phyloP scores from a whole-genome alignment of 805 yeast genomes.

The Schwanniomyces yamadae region DNA sequence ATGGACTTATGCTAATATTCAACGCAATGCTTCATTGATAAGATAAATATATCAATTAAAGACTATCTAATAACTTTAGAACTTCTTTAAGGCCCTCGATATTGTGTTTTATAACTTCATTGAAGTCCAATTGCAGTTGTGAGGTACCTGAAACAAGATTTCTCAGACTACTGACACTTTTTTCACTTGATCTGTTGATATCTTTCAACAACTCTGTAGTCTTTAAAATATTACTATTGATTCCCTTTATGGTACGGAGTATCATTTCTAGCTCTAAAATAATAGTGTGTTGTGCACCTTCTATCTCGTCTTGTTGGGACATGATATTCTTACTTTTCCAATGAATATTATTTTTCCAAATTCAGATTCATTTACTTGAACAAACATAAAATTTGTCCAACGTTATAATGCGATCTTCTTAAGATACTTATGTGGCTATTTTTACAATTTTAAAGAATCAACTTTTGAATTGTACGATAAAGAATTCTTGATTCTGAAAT shows the following conservation, averaged over 20 bases:
- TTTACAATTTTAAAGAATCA: too few species aligned
- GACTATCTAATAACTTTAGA: slow-evolving; percentile 9
- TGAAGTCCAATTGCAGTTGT: slow-evolving; percentile 7
- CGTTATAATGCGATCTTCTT: too few species aligned
- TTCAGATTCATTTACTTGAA: too few species aligned
- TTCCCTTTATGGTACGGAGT: slow-evolving; percentile 28
- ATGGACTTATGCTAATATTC: too few species aligned
- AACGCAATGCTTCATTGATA: too few species aligned
- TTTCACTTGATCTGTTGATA: background rate
- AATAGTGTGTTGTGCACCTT: slow-evolving; percentile 23
- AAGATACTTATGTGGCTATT: too few species aligned
- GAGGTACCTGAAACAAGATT: background rate
- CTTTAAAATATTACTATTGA: slow-evolving; percentile 25
- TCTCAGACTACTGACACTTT: background rate
- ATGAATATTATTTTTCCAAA: too few species aligned
- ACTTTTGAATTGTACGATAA: too few species aligned
- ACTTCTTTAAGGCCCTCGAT: slow-evolving; percentile 16
- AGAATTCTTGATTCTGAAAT: too few species aligned
- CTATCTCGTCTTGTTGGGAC: slow-evolving; percentile 2
- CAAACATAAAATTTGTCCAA: too few species aligned
- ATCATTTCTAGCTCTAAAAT: slow-evolving; percentile 35
- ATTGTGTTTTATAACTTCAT: slow-evolving; percentile 18
- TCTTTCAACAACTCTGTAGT: slow-evolving; percentile 23
- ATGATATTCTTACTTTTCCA: background rate
- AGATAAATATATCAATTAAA: slow-evolving; percentile 1